Evolutionary conservation across 306 rosid genomes (phyloP), one percentile per base, ranked within the genome.

Genomic region (Dalbergia cultrata): DNA sequence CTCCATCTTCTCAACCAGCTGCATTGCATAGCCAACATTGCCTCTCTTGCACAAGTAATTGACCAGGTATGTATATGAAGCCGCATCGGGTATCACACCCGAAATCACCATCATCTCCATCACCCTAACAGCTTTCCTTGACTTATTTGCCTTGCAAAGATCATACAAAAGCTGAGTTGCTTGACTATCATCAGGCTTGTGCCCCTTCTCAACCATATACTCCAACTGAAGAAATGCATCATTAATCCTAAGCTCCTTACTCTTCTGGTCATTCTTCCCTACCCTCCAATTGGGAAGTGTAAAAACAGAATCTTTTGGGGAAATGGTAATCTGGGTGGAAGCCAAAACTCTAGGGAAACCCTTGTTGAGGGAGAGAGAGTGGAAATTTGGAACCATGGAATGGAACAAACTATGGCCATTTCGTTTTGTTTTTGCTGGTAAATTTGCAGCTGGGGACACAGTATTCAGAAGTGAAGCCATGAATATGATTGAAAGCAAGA

Each of bases 1-100:
- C 75, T 89, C 99, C 96, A 93, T 90, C 56, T 87, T 91, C 17
- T 90, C 99, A 74, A 95, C 96, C 82, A 95, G 45, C 78, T 95
- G 98, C 92, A 95, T 83, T 39, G 99, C 98, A 93, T 89, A 81
- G 9, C 98, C 99, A 84, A 91, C 90, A 74, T 89, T 88, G 6
- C 98, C 98, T 64, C 88, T 89, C 82, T 74, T 91, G 73, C 99
- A 95, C 90, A 95, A 82, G 81, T 62, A 84, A 77, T 79, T 90
- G 13, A 95, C 91, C 86, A 95, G 89, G 82, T 75, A 86, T 17
- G 91, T 84, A 69, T 84, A 93, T 1, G 97, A 89, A 58, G 93
- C 83, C 9, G 93, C 93, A 77, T 91, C 93, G 16, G 97, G 97
- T 69, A 82, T 88, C 16, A 90, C 79, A 41, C 99, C 98, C 0